A percentile compares a stretch with the other conserved stretches of the same genome.
These are phyloP conservation scores for Geotrichum fermentans DNA, from an alignment of 1,139 yeast species.

Conservation along the genomic window DNA sequence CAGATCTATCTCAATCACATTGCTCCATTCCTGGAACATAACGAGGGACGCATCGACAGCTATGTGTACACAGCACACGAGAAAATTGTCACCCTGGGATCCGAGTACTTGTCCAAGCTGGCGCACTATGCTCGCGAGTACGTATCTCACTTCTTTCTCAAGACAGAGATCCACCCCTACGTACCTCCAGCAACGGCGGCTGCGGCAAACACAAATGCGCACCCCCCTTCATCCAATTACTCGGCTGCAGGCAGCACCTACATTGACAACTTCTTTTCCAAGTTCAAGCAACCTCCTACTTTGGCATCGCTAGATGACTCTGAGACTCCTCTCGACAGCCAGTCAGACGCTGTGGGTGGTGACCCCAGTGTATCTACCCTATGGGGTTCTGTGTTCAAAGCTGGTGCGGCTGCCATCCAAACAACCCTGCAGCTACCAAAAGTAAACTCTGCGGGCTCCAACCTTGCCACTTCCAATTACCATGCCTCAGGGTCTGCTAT, in stretches of 20 bases:
- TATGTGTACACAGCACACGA: constrained; percentile 27
- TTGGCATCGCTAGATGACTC: constrained; percentile 7
- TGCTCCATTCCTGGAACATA: constrained; percentile 35
- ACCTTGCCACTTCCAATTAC: neutral
- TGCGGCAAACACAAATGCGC: neutral
- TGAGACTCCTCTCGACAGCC: neutral
- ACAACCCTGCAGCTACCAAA: constrained; percentile 10
- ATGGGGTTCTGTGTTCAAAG: constrained; percentile 17
- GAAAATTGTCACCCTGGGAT: constrained; percentile 26
- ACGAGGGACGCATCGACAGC: constrained; percentile 34
- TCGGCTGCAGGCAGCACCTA: constrained; percentile 13
- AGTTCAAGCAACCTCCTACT: constrained; percentile 20
- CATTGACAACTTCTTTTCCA: constrained; percentile 18
- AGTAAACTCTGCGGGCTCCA: neutral
- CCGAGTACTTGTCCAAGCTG: constrained; percentile 25
- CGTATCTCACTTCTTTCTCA: constrained; percentile 12
- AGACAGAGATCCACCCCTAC: constrained; percentile 15
- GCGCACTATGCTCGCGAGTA: constrained; percentile 16
- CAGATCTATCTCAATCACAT: constrained; percentile 33
- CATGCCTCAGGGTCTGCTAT: neutral
- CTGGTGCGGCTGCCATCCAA: constrained; percentile 19
- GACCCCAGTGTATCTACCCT: constrained; percentile 10
- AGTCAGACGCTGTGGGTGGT: neutral
- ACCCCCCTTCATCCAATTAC: neutral
- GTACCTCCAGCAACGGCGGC: neutral